These are phyloP conservation scores for Emergomyces pasteurianus DNA, from an alignment of 2,329 filamentous ascomycete species.

Conservation along the genomic window DNA sequence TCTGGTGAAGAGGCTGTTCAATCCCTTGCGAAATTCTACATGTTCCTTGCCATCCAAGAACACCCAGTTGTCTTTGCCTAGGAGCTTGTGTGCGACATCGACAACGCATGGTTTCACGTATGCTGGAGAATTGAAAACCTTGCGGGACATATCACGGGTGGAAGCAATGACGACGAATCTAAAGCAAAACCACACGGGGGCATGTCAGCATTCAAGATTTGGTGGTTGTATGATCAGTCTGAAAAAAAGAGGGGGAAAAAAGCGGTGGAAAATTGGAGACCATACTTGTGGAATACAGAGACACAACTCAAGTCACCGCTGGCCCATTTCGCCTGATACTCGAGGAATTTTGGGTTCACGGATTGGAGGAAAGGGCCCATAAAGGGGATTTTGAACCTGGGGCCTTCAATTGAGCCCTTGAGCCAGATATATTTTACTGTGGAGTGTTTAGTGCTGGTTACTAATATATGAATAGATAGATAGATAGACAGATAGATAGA, in stretches of 20 bases:
- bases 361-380: constrained; percentile 95
- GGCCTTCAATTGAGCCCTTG: constrained; percentile 66
- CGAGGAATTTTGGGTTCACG: constrained; percentile 78
- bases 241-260: neutral
- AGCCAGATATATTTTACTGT: constrained; percentile 61
- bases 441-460: neutral
- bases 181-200: neutral
- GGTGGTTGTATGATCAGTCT: neutral
- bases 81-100: constrained; percentile 83
- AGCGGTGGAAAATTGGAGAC: neutral
- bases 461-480: neutral
- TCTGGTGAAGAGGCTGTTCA: constrained; percentile 90
- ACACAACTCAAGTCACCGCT: constrained; percentile 91
- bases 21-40: constrained; percentile 91
- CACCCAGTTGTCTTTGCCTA: constrained; percentile 88
- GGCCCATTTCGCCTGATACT: constrained; percentile 86
- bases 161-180: constrained; percentile 97
- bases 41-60: constrained; percentile 92
- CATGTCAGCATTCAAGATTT: neutral
- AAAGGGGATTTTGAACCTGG: constrained; percentile 65
- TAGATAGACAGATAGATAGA: too few relatives aligned
- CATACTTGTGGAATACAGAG: constrained; percentile 97
- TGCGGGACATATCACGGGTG: constrained; percentile 86
- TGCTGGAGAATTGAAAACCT: constrained; percentile 86
- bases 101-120: constrained; percentile 96